These are phyloP conservation scores for Croton laevigatus DNA, from an alignment of 441 rosid genomes.

Conservation along the genomic window DNA sequence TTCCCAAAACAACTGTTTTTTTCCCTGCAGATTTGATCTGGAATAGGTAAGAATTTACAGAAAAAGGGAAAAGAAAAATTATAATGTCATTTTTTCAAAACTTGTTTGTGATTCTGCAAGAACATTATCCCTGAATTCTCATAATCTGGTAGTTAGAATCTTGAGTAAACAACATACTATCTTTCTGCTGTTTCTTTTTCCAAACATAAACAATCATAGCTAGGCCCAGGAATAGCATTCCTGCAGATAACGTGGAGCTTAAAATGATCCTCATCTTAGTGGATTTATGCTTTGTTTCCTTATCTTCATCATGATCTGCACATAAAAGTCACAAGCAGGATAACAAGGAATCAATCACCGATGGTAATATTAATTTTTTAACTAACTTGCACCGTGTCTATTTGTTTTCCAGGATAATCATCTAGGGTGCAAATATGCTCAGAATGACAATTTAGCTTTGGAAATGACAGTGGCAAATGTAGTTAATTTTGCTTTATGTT, in stretches of 20 bases:
- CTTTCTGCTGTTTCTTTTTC: background rate
- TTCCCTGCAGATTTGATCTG: background rate
- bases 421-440: background rate
- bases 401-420: background rate
- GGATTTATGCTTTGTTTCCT: background rate
- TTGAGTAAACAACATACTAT: background rate
- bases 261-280: background rate
- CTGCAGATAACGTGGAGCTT: slow-evolving; percentile 3
- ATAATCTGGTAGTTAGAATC: background rate
- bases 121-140: background rate
- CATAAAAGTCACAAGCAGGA: slow-evolving; percentile 29
- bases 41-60: background rate
- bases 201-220: background rate
- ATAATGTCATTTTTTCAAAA: background rate
- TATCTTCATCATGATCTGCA: background rate
- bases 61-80: too few species aligned
- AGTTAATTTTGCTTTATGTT: background rate
- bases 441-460: background rate
- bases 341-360: background rate
- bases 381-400: too few species aligned
- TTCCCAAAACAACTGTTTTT: background rate
- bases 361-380: background rate
- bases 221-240: slow-evolving; percentile 6
- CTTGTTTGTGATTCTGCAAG: background rate
- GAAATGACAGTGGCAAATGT: background rate